Conservation (phyloP, 1,139 yeast species). For the Kurtzmaniella quercitrusa region DNA sequence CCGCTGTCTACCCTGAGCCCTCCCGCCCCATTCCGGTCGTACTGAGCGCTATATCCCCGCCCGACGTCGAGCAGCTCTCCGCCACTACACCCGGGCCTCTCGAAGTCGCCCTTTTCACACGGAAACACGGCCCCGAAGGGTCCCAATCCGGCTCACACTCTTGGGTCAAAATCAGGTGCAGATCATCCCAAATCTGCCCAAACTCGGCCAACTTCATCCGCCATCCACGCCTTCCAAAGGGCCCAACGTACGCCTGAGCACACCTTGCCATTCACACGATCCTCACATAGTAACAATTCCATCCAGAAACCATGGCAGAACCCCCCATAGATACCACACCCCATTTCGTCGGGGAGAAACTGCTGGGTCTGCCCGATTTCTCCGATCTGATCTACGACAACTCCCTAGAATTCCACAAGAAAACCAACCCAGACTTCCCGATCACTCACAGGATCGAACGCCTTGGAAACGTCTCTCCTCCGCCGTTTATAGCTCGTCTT, state of each 20-base stretch:
- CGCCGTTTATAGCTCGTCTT: conserved; percentile 18
- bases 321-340: background rate
- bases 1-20: too few relatives aligned
- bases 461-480: conserved; percentile 20
- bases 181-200: background rate
- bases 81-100: too few relatives aligned
- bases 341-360: background rate
- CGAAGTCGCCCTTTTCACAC: too few relatives aligned
- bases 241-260: background rate
- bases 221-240: background rate
- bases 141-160: too few relatives aligned
- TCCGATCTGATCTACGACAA: conserved; percentile 40
- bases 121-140: too few relatives aligned
- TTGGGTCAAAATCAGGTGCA: too few relatives aligned
- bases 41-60: too few relatives aligned
- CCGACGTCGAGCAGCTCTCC: too few relatives aligned
- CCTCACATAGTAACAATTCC: background rate
- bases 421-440: conserved; percentile 13
- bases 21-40: too few relatives aligned
- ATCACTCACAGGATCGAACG: conserved; percentile 19
- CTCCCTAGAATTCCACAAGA: conserved; percentile 28
- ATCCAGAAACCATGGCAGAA: background rate
- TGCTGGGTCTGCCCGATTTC: conserved; percentile 12
- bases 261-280: too few relatives aligned
- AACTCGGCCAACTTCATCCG: too few relatives aligned